Evolutionary conservation across 2,329 filamentous ascomycete genomes (phyloP), one percentile per base, ranked within the genome.

Genomic region (Pseudogymnoascus sp.): DNA sequence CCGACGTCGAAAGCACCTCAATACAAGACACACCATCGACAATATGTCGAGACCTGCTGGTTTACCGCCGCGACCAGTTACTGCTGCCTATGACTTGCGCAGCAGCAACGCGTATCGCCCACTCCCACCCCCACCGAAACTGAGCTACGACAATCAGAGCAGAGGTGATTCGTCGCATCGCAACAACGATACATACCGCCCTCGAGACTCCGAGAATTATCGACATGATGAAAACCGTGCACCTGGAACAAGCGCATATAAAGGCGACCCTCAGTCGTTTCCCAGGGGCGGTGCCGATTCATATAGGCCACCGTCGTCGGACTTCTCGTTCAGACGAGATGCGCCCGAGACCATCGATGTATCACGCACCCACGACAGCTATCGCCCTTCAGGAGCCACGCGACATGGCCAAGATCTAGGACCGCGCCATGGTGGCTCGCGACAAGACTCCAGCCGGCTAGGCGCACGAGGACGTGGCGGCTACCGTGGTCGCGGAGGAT

Each of bases 271-370:
- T 36, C 58, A 61, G 9, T 55, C 65, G 5, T 38, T 23, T 63
- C 33, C 30, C 39, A 9, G 30, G 36, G 52, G 42, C 28, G 41
- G 23, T 42, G 23, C 42, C n/a, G 67, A 68, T 60, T 60, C 58
- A 5, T 69, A 70, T 61, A 65, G 67, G 28, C 67, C 62, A 39
- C 62, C 35, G n/a, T 60, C 63, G 11, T 52, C 58, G 58, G 60
- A 58, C 39, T 74, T 74, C 62, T 65, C 64, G 62, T 73, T 74
- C 58, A 69, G 69, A 33, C 67, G 69, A 39, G 70, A 73, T 58
- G 66, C 72, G 7, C 72, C 72, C 39, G 64, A 68, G 23, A 64
- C 66, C 23, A 60, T 73, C 58, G 66, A 73, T 49, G 67, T 66
- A 45, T 25, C 30, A 8, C 61, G 65, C 59, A 65, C 66, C 9